Percentiles rank a stretch among this genome's conserved stretches.
Evolutionary conservation across 169 alveolate genomes (phyloP).

Genomic region (Amoebophrya sp.): DNA sequence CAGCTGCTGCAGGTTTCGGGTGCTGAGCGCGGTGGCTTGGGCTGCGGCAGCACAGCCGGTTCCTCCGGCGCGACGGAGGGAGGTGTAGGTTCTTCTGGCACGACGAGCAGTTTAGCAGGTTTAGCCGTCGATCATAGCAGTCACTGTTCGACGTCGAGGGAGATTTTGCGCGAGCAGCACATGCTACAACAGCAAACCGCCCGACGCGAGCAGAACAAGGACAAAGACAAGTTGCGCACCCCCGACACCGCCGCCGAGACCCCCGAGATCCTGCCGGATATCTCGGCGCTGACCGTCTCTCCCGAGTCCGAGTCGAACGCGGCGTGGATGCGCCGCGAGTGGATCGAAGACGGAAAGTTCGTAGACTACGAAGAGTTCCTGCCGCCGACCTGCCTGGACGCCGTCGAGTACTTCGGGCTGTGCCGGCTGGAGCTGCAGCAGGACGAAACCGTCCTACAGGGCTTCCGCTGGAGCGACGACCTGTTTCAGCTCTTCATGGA

Average conservation of each 20-base stretch:
- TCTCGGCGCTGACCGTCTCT: not conserved
- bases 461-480: no score
- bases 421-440: not conserved
- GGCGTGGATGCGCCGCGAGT: not conserved
- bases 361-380: not conserved
- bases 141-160: no score
- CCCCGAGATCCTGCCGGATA: not conserved
- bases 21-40: no score
- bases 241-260: no score
- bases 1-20: no score
- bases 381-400: not conserved
- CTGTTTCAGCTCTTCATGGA: not conserved
- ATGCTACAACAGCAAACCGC: no score
- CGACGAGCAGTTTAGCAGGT: no score
- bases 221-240: not conserved
- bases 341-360: not conserved
- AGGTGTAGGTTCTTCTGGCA: not conserved
- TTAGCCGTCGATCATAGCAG: no score
- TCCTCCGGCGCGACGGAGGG: no score
- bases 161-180: no score
- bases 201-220: not conserved
- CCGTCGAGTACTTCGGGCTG: not conserved
- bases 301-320: not conserved
- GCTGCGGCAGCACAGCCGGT: no score
- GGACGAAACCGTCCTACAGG: not conserved